Percentiles rank a stretch among this genome's conserved stretches.
These are phyloP conservation scores for Umbelopsis sp. DNA, from an alignment of 371 early-diverging fungal genomes.

Conservation along the genomic window DNA sequence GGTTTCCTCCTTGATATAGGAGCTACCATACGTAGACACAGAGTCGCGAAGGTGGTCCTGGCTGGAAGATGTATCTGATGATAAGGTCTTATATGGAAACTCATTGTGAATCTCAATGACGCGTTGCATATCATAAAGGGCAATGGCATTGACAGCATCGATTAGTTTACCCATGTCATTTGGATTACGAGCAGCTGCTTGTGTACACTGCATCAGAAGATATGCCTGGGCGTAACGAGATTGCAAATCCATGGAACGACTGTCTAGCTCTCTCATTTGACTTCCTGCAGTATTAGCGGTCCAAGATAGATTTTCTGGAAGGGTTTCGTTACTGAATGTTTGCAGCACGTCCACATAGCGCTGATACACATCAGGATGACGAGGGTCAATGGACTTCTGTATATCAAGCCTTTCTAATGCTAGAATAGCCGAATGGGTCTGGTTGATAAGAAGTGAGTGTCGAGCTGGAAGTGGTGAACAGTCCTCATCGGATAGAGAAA, in stretches of 20 bases:
- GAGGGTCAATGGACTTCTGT: not conserved
- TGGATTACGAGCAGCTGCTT: not conserved
- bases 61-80: not conserved
- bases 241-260: not conserved
- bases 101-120: slow-evolving; percentile 10
- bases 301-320: slow-evolving; percentile 11
- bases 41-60: not conserved
- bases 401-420: not conserved
- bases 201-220: slow-evolving; percentile 5
- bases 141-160: slow-evolving; percentile 5
- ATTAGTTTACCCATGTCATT: not conserved
- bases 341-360: not conserved
- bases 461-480: slow-evolving; percentile 8
- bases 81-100: not conserved
- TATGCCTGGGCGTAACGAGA: slow-evolving; percentile 14
- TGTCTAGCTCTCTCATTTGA: not conserved
- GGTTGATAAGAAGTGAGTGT: not conserved
- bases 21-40: not conserved
- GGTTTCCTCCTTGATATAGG: not conserved
- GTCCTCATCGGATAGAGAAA: not conserved
- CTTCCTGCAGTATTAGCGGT: not conserved
- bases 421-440: not conserved
- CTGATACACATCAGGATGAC: not conserved
- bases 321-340: not conserved
- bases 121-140: slow-evolving; percentile 11